phyloP scores from a whole-genome alignment of 495 filamentous ascomycete species.

The Aspergillus coremiiformis region DNA sequence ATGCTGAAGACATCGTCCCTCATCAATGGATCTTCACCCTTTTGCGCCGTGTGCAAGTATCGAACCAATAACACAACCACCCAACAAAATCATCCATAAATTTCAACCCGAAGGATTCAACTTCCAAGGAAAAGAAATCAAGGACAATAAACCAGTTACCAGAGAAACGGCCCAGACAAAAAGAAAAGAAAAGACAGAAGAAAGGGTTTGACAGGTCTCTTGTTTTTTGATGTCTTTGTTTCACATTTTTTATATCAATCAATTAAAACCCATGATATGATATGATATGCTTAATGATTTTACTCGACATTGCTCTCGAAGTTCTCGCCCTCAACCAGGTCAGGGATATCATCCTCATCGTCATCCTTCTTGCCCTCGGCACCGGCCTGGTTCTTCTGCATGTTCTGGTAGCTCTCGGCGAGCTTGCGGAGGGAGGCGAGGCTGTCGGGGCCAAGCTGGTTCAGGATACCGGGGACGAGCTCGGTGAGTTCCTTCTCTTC shows the following conservation, averaged over 20 bases:
- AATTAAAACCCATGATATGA: slow-evolving; percentile 3
- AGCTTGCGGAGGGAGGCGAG: slow-evolving; percentile 97
- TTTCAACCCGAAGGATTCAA: background rate
- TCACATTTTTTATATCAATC: slow-evolving; percentile 3
- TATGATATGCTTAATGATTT: slow-evolving; percentile 16
- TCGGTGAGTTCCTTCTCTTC: slow-evolving; percentile 99
- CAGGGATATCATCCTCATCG: slow-evolving; percentile 84
- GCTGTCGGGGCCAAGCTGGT: slow-evolving; percentile 96
- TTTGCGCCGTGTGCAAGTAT: background rate
- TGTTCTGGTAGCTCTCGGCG: slow-evolving; percentile 97
- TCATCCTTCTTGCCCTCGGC: slow-evolving; percentile 63
- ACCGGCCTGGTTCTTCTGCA: slow-evolving; percentile 88
- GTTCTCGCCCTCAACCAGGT: slow-evolving; percentile 90
- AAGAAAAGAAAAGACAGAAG: background rate
- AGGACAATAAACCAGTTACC: background rate
- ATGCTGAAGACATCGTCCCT: background rate
- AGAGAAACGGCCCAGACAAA: background rate
- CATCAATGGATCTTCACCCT: background rate
- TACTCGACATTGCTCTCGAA: slow-evolving; percentile 96
- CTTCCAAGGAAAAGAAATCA: background rate
- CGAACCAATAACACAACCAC: background rate
- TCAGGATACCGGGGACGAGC: slow-evolving; percentile 97
- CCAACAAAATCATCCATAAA: background rate
- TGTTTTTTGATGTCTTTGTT: background rate
- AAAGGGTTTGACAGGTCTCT: background rate